Percentiles rank a stretch among this genome's conserved stretches.
These are phyloP conservation scores for Terana coerulea DNA, from an alignment of 768 basidiomycete species.

Conservation along the genomic window DNA sequence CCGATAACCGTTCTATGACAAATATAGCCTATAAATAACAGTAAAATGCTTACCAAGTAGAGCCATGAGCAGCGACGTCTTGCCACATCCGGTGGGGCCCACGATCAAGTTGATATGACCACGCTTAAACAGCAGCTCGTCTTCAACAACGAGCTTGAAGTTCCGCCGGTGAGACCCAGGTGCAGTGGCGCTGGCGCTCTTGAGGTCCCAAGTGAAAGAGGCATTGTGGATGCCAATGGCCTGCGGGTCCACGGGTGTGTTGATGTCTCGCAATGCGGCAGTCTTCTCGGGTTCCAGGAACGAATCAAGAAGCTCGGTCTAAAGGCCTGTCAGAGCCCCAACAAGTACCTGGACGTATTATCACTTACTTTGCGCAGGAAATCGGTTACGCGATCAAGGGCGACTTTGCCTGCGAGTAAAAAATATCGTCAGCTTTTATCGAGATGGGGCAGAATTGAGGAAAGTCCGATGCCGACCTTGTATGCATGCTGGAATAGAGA, in stretches of 20 bases:
- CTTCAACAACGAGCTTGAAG: slow-evolving; percentile 48
- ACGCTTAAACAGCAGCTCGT: slow-evolving; percentile 51
- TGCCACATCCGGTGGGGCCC: slow-evolving; percentile 56
- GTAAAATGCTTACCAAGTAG: slow-evolving; percentile 45
- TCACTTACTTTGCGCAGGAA: slow-evolving; percentile 23
- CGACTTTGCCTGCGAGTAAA: slow-evolving; percentile 6
- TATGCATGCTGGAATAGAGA: slow-evolving; percentile 27
- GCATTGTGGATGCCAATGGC: slow-evolving; percentile 54
- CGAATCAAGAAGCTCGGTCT: slow-evolving; percentile 49
- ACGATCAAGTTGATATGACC: slow-evolving; percentile 54
- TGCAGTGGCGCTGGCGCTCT: slow-evolving; percentile 25
- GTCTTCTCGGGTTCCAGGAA: slow-evolving; percentile 21
- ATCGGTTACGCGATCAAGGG: slow-evolving; percentile 13
- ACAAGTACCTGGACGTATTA: neutral
- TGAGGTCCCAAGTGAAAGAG: slow-evolving; percentile 52
- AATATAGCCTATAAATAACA: no score
- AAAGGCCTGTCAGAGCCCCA: neutral
- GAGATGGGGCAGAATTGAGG: no score
- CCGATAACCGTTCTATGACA: no score
- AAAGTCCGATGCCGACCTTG: slow-evolving; percentile 20
- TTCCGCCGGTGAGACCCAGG: slow-evolving; percentile 29
- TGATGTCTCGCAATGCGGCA: slow-evolving; percentile 5
- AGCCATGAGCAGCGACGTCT: slow-evolving; percentile 65
- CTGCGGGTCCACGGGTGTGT: slow-evolving; percentile 17
- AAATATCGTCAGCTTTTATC: neutral